These are phyloP conservation scores for peach (Prunus persica) DNA, from an alignment of 306 rosid species.

Conservation along the genomic window DNA sequence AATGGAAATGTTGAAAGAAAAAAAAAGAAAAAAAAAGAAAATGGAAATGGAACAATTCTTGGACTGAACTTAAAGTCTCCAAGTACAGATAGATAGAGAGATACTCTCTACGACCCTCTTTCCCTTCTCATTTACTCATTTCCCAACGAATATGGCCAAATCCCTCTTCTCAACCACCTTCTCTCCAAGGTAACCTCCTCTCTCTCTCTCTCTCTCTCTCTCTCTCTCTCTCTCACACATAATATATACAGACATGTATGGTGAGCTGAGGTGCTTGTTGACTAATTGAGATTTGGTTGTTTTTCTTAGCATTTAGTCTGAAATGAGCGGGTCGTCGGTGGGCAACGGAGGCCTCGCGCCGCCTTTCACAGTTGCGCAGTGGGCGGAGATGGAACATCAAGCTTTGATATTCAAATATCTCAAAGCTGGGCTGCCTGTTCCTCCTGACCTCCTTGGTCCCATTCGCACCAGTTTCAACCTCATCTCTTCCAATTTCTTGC, in stretches of 20 bases:
- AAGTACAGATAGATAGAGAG: neutral
- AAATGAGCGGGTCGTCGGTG: slow-evolving; percentile 24
- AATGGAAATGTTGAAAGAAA: neutral
- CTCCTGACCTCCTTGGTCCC: slow-evolving; percentile 62
- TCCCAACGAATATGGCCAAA: neutral
- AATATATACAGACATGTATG: too few species aligned
- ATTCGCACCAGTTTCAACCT: slow-evolving; percentile 57
- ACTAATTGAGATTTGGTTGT: neutral
- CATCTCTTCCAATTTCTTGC: slow-evolving; percentile 44
- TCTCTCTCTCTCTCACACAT: neutral
- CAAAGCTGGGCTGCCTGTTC: slow-evolving; percentile 60
- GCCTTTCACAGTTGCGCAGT: slow-evolving; percentile 64
- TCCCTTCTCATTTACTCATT: neutral
- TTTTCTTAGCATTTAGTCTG: slow-evolving; percentile 2
- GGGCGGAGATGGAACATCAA: slow-evolving; percentile 82
- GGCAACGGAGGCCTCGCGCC: slow-evolving; percentile 21
- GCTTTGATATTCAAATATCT: slow-evolving; percentile 72
- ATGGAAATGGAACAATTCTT: neutral
- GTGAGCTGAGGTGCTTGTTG: neutral
- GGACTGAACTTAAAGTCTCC: neutral
- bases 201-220: neutral
- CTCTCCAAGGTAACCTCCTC: slow-evolving; percentile 10
- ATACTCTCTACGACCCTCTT: too few species aligned
- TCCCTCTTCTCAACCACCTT: neutral
- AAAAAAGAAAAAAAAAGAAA: too few species aligned